Evolutionary conservation across 108 stramenopile species (phyloP), one percentile per base, ranked within the genome.

Genomic region (Ochromonas danica): DNA sequence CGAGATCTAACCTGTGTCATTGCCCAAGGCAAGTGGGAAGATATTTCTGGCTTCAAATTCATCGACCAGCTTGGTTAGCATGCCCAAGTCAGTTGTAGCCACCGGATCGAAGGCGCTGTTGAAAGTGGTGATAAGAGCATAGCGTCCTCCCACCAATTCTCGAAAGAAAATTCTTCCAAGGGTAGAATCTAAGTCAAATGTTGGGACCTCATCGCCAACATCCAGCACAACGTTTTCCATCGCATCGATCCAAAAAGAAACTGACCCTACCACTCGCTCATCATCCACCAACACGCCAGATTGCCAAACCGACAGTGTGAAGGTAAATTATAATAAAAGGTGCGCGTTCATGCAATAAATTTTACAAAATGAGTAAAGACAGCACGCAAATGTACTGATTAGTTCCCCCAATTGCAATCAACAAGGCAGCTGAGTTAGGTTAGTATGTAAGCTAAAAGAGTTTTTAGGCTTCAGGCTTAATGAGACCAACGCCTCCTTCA

Each of bases 401-500:
- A n/a, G n/a, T n/a, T n/a, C n/a, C n/a, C n/a, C n/a, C n/a, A n/a
- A n/a, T n/a, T n/a, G n/a, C n/a, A n/a, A n/a, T n/a, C n/a, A n/a
- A n/a, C n/a, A n/a, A n/a, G n/a, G n/a, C n/a, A n/a, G n/a, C n/a
- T n/a, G n/a, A n/a, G n/a, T n/a, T n/a, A n/a, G n/a, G n/a, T n/a
- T n/a, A n/a, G n/a, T n/a, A n/a, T n/a, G n/a, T n/a, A n/a, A n/a
- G n/a, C n/a, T n/a, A n/a, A n/a, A n/a, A n/a, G n/a, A n/a, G n/a
- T n/a, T n/a, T n/a, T n/a, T n/a, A n/a, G n/a, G n/a, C n/a, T 51
- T 51, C 72, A 22, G 84, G 84, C 79, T 83, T 43, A 38, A 85
- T 85, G 42, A 78, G 79, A 14, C 84, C 84, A 43, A 85, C 82
- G 0, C 84, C 84, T 31, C 84, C 84, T 17, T 39, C 35, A 38